A percentile compares a stretch with the other conserved stretches of the same genome.
Evolutionary conservation across 129 eudicot species (phyloP).

Genomic region (Silybum marianum): DNA sequence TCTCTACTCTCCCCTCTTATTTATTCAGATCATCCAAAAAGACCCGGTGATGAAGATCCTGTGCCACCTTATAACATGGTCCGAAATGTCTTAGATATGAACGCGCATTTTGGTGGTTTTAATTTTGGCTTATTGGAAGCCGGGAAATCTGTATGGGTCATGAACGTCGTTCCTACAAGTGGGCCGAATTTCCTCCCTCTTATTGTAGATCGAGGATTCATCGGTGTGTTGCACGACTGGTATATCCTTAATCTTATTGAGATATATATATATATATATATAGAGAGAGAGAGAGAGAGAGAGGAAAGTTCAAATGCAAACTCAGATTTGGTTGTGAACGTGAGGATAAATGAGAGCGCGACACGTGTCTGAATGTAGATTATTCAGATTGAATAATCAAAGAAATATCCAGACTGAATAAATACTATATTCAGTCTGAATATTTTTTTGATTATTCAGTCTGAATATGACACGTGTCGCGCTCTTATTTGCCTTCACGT

Average conservation of each 20-base stretch:
- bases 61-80: conserved; percentile 97
- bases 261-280: background rate
- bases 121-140: conserved; percentile 85
- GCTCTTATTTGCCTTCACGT: no score
- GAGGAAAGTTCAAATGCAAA: no score
- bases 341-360: no score
- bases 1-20: conserved; percentile 89
- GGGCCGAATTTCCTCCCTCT: conserved; percentile 81
- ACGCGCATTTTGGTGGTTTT: conserved; percentile 90
- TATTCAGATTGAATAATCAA: no score
- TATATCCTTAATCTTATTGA: conserved; percentile 25
- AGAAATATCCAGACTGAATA: no score
- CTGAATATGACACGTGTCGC: no score
- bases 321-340: no score
- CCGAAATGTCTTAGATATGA: conserved; percentile 96
- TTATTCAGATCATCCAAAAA: conserved; percentile 96
- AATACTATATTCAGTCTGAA: no score
- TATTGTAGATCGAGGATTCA: conserved; percentile 84
- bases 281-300: no score
- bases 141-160: conserved; percentile 94
- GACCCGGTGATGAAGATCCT: conserved; percentile 99
- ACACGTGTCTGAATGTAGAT: no score
- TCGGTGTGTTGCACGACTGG: conserved; percentile 97
- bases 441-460: no score
- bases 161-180: conserved; percentile 89